Conservation (phyloP, 2,329 filamentous ascomycete genomes). For the Chaetomium strumarium region DNA sequence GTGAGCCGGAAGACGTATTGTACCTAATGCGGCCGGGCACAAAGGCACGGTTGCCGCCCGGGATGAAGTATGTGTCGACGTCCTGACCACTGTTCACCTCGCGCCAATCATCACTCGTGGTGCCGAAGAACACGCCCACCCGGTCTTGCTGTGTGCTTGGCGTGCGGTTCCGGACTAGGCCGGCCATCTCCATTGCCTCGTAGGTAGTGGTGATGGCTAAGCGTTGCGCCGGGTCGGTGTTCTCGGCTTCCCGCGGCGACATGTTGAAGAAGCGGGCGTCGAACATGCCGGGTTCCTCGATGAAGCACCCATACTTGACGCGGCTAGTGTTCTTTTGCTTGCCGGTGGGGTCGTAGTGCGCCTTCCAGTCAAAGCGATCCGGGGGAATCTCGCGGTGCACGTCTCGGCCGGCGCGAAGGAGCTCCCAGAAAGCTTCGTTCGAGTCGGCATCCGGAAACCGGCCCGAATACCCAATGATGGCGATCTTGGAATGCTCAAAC, state of each 20-base stretch:
- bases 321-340: constrained; percentile 9
- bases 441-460: constrained; percentile 54
- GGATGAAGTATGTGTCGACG: constrained; percentile 52
- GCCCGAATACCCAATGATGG: constrained; percentile 62
- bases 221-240: constrained; percentile 76
- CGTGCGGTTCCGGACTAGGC: constrained; percentile 67
- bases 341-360: constrained; percentile 41
- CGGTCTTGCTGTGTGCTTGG: constrained; percentile 59
- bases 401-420: constrained; percentile 60
- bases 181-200: constrained; percentile 75
- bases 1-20: too few species aligned
- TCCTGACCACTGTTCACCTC: constrained; percentile 68
- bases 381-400: constrained; percentile 57
- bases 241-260: constrained; percentile 72
- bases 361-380: constrained; percentile 61
- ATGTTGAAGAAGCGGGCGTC: constrained; percentile 82
- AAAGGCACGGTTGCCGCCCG: constrained; percentile 38
- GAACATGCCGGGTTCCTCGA: constrained; percentile 66
- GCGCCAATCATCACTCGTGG: constrained; percentile 70
- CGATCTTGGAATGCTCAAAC: constrained; percentile 35
- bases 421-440: constrained; percentile 59
- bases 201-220: constrained; percentile 71
- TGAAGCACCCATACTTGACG: constrained; percentile 56
- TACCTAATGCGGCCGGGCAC: constrained; percentile 58
- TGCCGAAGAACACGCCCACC: constrained; percentile 69